Base-by-base conservation (phyloP, 1,139 yeast species). In the Suhomyces choctaworum region DNA sequence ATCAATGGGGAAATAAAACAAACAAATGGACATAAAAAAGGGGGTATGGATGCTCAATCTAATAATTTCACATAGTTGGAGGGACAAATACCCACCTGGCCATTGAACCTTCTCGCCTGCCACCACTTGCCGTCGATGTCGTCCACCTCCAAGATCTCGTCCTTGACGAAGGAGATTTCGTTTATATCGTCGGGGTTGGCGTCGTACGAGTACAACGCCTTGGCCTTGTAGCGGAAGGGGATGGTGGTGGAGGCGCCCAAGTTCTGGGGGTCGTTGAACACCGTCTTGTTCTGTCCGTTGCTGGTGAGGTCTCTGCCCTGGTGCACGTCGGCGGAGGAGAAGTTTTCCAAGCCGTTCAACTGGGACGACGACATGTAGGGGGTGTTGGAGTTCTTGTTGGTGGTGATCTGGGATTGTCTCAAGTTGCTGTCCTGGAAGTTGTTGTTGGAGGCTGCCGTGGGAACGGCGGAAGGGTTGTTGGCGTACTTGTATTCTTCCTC, bases 91-190 rank as follows among this genome's bases (percentile, higher is more conserved):
- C 98, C 98, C 34, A 88, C 86, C 59, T 89, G 95, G 31, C 98
- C 98, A 50, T 80, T 83, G 13, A 83, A 73, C 54, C 90, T 78
- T 56, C 86, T 79, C 22, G 96, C 97, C 63, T 89, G 96, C 97
- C 97, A 92, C 98, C 98, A 92, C 65, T 94, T 83, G 34, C 97
- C 97, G 47, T 87, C 88, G 40, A 88, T 86, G 55, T 92, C 97
- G 51, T 88, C 89, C 29, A 92, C 95, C 51, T 85, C 90, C 57
- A 92, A 74, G 17, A 89, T 69, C 60, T 92, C 98, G 42, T 92
- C 97, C 60, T 90, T 89, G 42, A 75, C 78, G 55, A 92, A 92
- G 5, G 96, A 84, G 27, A 92, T 78, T 63, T 92, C 98, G 56
- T 92, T 92, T 42, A 85, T 87, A 60, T 92, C 98, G 37, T 85